phyloP scores from a whole-genome alignment of 139 green algal genomes.

The Pseudopediastrum boryanum region DNA sequence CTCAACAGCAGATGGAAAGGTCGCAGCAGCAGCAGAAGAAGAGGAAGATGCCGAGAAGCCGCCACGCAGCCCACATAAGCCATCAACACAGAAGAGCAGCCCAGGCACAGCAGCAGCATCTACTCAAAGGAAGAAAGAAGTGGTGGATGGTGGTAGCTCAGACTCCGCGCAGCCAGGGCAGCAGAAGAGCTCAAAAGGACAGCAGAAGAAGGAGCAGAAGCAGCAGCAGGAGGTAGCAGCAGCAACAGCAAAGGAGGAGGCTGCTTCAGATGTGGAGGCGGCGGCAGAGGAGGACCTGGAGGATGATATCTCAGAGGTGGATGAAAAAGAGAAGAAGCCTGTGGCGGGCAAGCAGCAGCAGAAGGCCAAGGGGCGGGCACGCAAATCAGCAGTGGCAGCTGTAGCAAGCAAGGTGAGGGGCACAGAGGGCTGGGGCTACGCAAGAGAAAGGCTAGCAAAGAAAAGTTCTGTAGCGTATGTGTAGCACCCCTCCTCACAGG shows the following conservation, averaged over 20 bases:
- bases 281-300: neutral
- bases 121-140: no score
- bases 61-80: no score
- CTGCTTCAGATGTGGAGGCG: constrained; percentile 1
- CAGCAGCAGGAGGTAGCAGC: neutral
- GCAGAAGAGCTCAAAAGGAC: no score
- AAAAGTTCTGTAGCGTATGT: neutral
- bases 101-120: no score
- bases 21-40: constrained; percentile 15
- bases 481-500: neutral
- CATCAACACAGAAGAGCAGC: no score
- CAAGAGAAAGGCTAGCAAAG: no score
- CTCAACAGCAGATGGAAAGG: neutral
- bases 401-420: neutral
- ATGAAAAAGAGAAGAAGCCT: neutral
- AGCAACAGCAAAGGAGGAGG: neutral
- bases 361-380: constrained; percentile 15
- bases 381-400: neutral
- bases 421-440: neutral
- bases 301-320: neutral
- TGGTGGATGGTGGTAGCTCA: no score
- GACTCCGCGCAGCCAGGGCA: no score
- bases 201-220: neutral
- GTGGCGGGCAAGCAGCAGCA: neutral
- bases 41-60: constrained; percentile 13